Percentiles rank a stretch among this genome's conserved stretches.
phyloP scores from a whole-genome alignment of 2,329 filamentous ascomycete genomes.

The Aspergillus hortae region DNA sequence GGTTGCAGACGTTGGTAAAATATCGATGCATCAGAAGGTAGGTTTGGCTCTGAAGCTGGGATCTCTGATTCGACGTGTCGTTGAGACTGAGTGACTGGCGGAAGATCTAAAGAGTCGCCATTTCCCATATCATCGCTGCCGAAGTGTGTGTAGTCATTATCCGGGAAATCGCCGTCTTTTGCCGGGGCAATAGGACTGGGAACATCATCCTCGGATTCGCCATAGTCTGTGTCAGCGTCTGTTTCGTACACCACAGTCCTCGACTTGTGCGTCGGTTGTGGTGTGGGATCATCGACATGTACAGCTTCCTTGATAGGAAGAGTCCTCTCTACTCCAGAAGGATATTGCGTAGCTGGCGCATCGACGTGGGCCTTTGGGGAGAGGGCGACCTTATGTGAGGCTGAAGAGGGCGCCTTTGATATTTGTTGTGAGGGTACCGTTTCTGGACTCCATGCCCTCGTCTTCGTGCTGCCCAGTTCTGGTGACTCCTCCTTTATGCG shows the following conservation, averaged over 20 bases:
- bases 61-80: conserved; percentile 21
- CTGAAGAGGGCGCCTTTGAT: neutral
- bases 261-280: conserved; percentile 13
- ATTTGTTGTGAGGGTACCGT: neutral
- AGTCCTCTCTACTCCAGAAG: neutral
- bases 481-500: conserved; percentile 21
- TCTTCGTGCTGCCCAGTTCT: neutral
- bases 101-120: conserved; percentile 32
- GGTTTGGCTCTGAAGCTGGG: conserved; percentile 22
- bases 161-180: neutral
- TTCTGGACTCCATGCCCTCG: neutral
- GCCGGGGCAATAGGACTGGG: conserved; percentile 12
- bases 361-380: conserved; percentile 1
- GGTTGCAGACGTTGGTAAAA: conserved; percentile 35
- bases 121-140: conserved; percentile 10
- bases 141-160: neutral
- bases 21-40: conserved; percentile 35
- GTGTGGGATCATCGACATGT: neutral
- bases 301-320: neutral
- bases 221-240: conserved; percentile 37
- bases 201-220: conserved; percentile 24
- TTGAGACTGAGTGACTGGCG: conserved; percentile 19
- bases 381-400: neutral
- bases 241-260: conserved; percentile 41
- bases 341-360: conserved; percentile 3